Base-by-base conservation (phyloP, 306 rosid species). In the Dicorynia guianensis region DNA sequence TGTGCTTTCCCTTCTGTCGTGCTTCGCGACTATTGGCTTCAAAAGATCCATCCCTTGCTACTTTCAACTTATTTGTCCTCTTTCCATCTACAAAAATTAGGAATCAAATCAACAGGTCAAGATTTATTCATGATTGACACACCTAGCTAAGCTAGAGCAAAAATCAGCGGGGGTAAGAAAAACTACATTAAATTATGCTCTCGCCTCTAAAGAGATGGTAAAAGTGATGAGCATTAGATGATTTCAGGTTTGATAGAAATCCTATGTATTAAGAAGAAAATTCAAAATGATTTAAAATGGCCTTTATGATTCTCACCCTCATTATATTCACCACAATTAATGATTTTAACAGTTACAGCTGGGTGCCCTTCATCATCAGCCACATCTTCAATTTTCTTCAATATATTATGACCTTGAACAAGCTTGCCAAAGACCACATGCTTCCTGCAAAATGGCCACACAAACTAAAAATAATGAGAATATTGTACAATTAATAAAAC, bases 401-500 rank as follows among this genome's bases (percentile, higher is more conserved):
- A 79, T 40, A 95, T 30, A 44, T 82, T 84, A 71, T 81, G 83
- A 20, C 99, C 99, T 49, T 86, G 89, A 73, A 84, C 89, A 90
- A 95, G 90, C 83, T 86, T 92, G 67, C 99, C 99, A 81, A 95
- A 95, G 54, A 92, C 96, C 56, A 92, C 83, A 78, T 89, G 84
- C 82, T 95, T 95, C 87, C 99, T 95, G 90, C 63, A 72, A 81
- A 49, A 80, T n/a, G 40, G 74, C 11, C 33, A 17, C 69, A 39
- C 43, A 72, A 72, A 58, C 47, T 15, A 13, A 69, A 67, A 58
- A 60, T 63, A 49, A 13, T 71, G 20, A 55, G 63, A 68, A 78
- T 42, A 20, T 44, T 66, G 58, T 7, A 38, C 58, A 55, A 15
- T 39, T 19, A 42, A 44, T 58, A 15, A 67, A 18, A 39, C 48